A percentile compares a stretch with the other conserved stretches of the same genome.
These are phyloP conservation scores for Zygosaccharomyces lentus DNA, from an alignment of 805 yeast genomes.

Conservation along the genomic window DNA sequence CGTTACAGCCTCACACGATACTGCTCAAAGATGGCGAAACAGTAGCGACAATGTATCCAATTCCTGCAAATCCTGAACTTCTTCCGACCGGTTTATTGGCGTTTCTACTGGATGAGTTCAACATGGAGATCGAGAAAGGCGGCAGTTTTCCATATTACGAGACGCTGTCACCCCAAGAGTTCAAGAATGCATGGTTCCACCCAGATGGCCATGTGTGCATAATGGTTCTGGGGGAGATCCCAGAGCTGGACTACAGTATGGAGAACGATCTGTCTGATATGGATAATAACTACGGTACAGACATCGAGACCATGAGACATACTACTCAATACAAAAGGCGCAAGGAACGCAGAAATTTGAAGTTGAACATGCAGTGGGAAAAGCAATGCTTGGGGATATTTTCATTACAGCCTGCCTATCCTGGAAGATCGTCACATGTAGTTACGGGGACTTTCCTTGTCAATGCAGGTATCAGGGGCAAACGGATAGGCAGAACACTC, in stretches of 20 bases:
- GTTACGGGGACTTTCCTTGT: slow-evolving; percentile 86
- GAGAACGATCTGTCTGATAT: slow-evolving; percentile 17
- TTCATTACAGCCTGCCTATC: slow-evolving; percentile 79
- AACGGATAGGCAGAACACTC: slow-evolving; percentile 83
- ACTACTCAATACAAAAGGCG: slow-evolving; percentile 27
- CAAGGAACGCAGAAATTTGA: slow-evolving; percentile 27
- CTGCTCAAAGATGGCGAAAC: slow-evolving; percentile 84
- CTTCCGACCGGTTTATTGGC: slow-evolving; percentile 76
- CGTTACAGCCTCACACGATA: slow-evolving; percentile 62
- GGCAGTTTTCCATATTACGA: slow-evolving; percentile 85
- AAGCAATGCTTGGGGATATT: slow-evolving; percentile 89
- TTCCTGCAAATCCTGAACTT: slow-evolving; percentile 50
- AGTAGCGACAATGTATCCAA: slow-evolving; percentile 88
- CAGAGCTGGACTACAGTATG: slow-evolving; percentile 40
- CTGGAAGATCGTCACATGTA: slow-evolving; percentile 91
- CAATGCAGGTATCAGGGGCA: slow-evolving; percentile 87
- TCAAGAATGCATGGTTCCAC: slow-evolving; percentile 78
- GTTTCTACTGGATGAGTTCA: slow-evolving; percentile 86
- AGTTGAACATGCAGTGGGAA: slow-evolving; percentile 68
- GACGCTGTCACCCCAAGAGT: slow-evolving; percentile 67
- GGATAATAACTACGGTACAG: slow-evolving; percentile 21
- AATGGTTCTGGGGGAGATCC: slow-evolving; percentile 73
- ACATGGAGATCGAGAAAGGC: slow-evolving; percentile 86
- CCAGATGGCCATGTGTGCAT: slow-evolving; percentile 46
- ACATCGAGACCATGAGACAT: slow-evolving; percentile 23